Conservation (phyloP, 331 rosid species). For the Rhamnella rubrinervis region DNA sequence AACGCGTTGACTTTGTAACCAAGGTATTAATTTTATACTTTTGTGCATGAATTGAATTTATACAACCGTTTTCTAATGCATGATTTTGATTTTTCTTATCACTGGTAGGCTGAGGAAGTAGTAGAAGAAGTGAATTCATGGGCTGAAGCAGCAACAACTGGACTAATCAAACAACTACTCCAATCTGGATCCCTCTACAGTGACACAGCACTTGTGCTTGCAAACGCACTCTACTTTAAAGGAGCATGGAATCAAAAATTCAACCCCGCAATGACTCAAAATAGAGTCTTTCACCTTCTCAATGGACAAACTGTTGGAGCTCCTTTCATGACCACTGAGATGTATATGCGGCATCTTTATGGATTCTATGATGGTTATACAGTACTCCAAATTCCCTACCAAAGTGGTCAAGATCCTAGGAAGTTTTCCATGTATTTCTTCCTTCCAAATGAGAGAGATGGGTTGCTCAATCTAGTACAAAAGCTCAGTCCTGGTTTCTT, state of each 20-base stretch:
- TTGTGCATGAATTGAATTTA: no score
- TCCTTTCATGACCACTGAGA: constrained; percentile 15
- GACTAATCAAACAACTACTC: constrained; percentile 13
- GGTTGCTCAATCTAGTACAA: constrained; percentile 16
- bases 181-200: background rate
- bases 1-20: constrained; percentile 11
- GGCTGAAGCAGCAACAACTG: constrained; percentile 16
- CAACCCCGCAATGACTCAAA: constrained; percentile 8
- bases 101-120: constrained; percentile 14
- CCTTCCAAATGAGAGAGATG: constrained; percentile 22
- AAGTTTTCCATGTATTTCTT: constrained; percentile 21
- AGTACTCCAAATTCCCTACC: constrained; percentile 24
- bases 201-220: constrained; percentile 16
- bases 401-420: constrained; percentile 4
- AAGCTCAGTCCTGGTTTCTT: constrained; percentile 1
- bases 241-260: constrained; percentile 22
- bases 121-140: constrained; percentile 17
- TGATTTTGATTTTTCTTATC: no score
- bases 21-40: background rate
- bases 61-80: no score
- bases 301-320: background rate
- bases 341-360: background rate
- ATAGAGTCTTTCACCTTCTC: constrained; percentile 14
- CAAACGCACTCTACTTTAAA: constrained; percentile 30
- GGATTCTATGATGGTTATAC: constrained; percentile 14